A percentile compares a stretch with the other conserved stretches of the same genome.
phyloP scores from a whole-genome alignment of 2,329 filamentous ascomycete genomes.

The Xylaria sp. region DNA sequence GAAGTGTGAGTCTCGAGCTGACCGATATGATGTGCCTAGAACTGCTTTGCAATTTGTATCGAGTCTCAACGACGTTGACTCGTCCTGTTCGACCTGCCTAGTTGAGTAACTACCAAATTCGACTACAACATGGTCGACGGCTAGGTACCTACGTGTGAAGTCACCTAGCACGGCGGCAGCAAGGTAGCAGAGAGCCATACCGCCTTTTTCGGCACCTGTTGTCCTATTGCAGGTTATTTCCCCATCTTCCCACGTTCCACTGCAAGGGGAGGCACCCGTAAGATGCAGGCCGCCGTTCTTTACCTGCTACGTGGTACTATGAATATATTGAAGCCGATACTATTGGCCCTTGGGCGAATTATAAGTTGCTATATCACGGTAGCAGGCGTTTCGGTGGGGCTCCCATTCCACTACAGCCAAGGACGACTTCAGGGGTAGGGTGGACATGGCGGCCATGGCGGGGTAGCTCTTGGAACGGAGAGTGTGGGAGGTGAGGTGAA shows the following conservation, averaged over 20 bases:
- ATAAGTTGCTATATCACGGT: conserved; percentile 5
- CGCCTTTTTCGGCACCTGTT: neutral
- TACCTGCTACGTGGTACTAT: neutral
- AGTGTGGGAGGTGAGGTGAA: conserved; percentile 3
- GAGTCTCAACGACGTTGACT: too few species aligned
- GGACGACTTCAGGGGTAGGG: conserved; percentile 18
- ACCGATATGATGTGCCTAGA: too few species aligned
- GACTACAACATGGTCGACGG: too few species aligned
- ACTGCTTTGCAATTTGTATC: too few species aligned
- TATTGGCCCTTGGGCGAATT: conserved; percentile 11
- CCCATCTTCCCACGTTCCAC: neutral
- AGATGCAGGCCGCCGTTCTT: neutral
- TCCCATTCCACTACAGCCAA: conserved; percentile 1
- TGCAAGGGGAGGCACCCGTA: neutral
- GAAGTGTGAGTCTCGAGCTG: too few species aligned
- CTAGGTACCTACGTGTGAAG: too few species aligned
- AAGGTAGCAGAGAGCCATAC: neutral
- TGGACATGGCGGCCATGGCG: conserved; percentile 21
- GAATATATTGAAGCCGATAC: neutral
- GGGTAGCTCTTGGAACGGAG: conserved; percentile 15
- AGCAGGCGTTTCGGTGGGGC: conserved; percentile 19
- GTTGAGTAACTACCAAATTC: too few species aligned
- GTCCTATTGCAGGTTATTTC: too few species aligned
- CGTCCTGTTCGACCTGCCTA: too few species aligned
- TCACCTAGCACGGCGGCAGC: too few species aligned